phyloP scores from a whole-genome alignment of 2,329 filamentous ascomycete species.

The Zymoseptoria pseudotritici region DNA sequence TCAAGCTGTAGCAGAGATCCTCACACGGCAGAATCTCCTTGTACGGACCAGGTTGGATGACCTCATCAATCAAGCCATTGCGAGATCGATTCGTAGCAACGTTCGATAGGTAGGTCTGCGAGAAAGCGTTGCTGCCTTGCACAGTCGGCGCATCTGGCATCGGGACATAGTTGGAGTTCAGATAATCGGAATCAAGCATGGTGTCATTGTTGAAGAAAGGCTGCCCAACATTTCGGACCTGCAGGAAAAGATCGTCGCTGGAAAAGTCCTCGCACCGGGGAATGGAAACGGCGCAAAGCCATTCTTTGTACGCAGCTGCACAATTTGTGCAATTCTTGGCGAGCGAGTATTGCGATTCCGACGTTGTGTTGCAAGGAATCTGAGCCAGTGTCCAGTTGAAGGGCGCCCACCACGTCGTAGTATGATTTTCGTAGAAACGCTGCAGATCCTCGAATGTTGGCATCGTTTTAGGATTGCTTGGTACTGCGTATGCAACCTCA shows the following conservation, averaged over 20 bases:
- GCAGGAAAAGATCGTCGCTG: constrained; percentile 48
- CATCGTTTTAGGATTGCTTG: constrained; percentile 59
- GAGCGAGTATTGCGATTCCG: constrained; percentile 72
- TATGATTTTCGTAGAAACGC: constrained; percentile 70
- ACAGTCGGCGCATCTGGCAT: constrained; percentile 30
- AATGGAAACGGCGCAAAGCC: constrained; percentile 90
- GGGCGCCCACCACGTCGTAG: constrained; percentile 60
- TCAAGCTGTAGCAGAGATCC: constrained; percentile 78
- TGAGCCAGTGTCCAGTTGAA: constrained; percentile 79
- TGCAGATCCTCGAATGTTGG: constrained; percentile 45
- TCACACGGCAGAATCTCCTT: constrained; percentile 86
- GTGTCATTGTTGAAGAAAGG: constrained; percentile 23
- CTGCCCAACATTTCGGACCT: constrained; percentile 62
- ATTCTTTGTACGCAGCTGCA: constrained; percentile 73
- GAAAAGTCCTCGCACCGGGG: constrained; percentile 85
- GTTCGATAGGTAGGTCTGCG: constrained; percentile 26
- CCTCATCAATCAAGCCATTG: constrained; percentile 47
- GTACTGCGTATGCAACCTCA: constrained; percentile 84
- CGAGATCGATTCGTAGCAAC: constrained; percentile 28
- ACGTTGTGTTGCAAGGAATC: constrained; percentile 71
- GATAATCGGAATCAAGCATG: constrained; percentile 16
- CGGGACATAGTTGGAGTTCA: constrained; percentile 23
- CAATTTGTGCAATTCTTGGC: constrained; percentile 71
- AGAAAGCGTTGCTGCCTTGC: constrained; percentile 21
- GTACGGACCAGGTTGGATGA: constrained; percentile 77